Evolutionary conservation across 495 filamentous ascomycete species (phyloP), one percentile per base, ranked within the genome.

Genomic region (Talaromyces liani): DNA sequence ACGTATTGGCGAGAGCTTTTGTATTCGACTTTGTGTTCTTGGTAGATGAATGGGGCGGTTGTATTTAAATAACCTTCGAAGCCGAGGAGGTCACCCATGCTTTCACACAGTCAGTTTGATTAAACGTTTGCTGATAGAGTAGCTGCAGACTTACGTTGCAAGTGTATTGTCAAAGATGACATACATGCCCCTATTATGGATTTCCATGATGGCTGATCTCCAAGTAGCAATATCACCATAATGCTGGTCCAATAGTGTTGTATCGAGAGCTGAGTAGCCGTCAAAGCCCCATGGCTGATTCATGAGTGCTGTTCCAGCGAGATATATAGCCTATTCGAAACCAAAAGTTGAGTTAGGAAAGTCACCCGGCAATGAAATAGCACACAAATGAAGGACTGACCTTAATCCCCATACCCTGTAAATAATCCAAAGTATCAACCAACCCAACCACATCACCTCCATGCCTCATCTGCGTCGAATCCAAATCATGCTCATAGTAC

Each of bases 371-470:
- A 41, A 25, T 61, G 16, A 36, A 14, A 63, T 53, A 9, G 7
- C 7, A 62, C 74, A 55, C 58, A 7, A 31, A 31, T 31, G 33
- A 36, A 36, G 27, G 10, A 36, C 33, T 36, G 33, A 83, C 85
- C 78, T 88, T 90, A 71, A 90, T 85, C 2, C 88, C 88, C 85
- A 89, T 85, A 51, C 88, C 88, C 63, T 88, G 85, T 45, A 91
- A 69, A 71, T 91, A 91, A 68, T 91, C 88, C 60, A 91, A 74
- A 16, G 84, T 86, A 65, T 88, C 84, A 53, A 84, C 65, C 36
- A 91, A 62, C 7, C 88, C 88, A 53, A 75, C 77, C 25, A 89
- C 77, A 70, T 91, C 88, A 41, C 88, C 88, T 39, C 88, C 88
- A 74, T 88, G 85, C n/a, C 88, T 85, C 72, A 91, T 82, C 70